Percentiles rank a stretch among this genome's conserved stretches.
Conservation (phyloP, 2,329 filamentous ascomycete species). For the Neopestalotiopsis clavispora region DNA sequence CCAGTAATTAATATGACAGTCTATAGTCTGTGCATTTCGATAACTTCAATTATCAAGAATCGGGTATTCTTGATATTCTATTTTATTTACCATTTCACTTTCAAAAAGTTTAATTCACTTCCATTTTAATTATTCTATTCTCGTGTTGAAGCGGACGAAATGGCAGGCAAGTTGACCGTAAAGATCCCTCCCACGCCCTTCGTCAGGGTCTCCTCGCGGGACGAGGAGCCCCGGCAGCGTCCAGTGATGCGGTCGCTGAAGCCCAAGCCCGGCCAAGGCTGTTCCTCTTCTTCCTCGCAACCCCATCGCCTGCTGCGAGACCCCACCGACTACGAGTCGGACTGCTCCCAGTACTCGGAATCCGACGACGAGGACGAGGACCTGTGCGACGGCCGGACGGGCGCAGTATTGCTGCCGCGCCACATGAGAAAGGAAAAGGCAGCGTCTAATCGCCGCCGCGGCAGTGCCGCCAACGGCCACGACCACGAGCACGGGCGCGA, state of each 20-base stretch:
- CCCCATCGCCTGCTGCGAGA: not conserved
- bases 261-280: not conserved
- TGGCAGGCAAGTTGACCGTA: not conserved
- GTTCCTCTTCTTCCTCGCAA: not conserved
- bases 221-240: not conserved
- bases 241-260: not conserved
- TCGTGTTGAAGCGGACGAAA: not conserved
- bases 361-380: not conserved
- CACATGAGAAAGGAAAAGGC: no score
- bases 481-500: no score
- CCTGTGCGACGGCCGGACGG: no score
- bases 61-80: not conserved
- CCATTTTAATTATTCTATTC: not conserved
- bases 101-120: not conserved
- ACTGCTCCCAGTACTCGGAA: not conserved
- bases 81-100: not conserved
- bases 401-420: no score
- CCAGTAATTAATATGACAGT: not conserved
- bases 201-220: not conserved
- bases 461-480: not conserved
- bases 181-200: not conserved
- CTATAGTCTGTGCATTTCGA: not conserved
- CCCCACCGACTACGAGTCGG: conserved; percentile 2
- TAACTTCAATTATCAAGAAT: not conserved
- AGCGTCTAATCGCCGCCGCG: no score